These are phyloP conservation scores for Reticulomyxa filosa DNA, from an alignment of 78 protist genomes.

Conservation along the genomic window DNA sequence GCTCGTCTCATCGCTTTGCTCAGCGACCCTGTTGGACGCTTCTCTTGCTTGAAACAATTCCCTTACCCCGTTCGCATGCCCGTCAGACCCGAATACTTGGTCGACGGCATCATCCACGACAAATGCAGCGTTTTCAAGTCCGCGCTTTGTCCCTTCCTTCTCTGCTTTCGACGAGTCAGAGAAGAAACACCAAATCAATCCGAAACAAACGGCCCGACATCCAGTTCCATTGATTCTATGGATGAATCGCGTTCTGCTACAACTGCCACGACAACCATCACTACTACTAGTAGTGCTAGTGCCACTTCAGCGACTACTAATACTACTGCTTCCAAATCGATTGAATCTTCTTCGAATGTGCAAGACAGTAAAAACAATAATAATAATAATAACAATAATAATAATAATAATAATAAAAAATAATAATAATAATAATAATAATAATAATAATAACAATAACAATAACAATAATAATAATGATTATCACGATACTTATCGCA, in stretches of 20 bases:
- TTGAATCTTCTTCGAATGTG: background rate
- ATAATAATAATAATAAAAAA: background rate
- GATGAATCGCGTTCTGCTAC: background rate
- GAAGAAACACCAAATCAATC: background rate
- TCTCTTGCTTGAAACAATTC: background rate
- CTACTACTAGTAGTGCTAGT: too few species aligned
- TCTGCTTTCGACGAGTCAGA: background rate
- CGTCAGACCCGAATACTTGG: background rate
- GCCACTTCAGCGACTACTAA: too few species aligned
- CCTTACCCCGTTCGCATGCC: background rate
- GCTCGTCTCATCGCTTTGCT: too few species aligned
- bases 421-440: background rate
- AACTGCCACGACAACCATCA: background rate
- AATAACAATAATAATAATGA: background rate
- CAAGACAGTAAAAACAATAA: background rate
- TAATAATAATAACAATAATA: slow-evolving; percentile 43
- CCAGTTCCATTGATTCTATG: background rate
- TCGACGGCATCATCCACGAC: background rate
- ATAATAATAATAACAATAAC: background rate
- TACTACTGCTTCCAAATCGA: background rate
- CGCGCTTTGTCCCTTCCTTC: background rate
- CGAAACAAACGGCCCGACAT: background rate
- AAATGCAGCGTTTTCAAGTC: background rate
- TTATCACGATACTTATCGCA: background rate
- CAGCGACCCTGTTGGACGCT: too few species aligned